Base-by-base conservation (phyloP, 2,329 filamentous ascomycete genomes). In the Juglanconis oblonga region DNA sequence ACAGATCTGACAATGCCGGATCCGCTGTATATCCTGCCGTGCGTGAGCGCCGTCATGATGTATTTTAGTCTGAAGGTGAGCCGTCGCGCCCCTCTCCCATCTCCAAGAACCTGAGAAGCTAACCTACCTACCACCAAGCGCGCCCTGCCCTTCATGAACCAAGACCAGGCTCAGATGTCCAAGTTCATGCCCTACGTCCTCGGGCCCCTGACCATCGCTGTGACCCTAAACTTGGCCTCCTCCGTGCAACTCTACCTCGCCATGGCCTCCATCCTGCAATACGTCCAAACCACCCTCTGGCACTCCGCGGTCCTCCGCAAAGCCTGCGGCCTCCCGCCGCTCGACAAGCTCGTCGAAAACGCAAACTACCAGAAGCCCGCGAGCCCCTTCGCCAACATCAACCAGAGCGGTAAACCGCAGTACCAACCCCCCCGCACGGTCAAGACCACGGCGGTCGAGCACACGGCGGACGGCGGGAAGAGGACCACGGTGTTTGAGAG, bases 1-100 rank as follows among this genome's bases (percentile, higher is more conserved):
- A 75, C 78, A 1, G 90, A 98, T 72, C 74, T 99, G 64, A 88
- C 91, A 0, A 70, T 86, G 29, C 73, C 84, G 2, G 95, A 99
- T 73, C 94, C 95, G 0, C 88, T 81, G 68, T 94, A 85, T 67
- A 72, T 95, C 45, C 76, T 98, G 36, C 95, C 95, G 1, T 64
- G 85, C 3, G 59, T 81, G 1, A 85, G 87, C 3, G 81, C 86
- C 1, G 73, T 70, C 7, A 69, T 85, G 57, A 81, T 89, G 73
- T 83, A 81, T 65, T 66, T 78, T 33, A 81, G 85, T 54, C 76
- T 91, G 59, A 80, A 79, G 76, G 86, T 87, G 77, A 62, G 79
- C 51, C 11, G 4, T 13, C 2, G 11, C 10, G 29, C n/a, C 52
- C 38, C n/a, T 45, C 3, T 8, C 40, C 49, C 31, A 36, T 13